Evolutionary conservation across 2,329 filamentous ascomycete species (phyloP), one percentile per base, ranked within the genome.

Genomic region (Pseudogymnoascus sp.): DNA sequence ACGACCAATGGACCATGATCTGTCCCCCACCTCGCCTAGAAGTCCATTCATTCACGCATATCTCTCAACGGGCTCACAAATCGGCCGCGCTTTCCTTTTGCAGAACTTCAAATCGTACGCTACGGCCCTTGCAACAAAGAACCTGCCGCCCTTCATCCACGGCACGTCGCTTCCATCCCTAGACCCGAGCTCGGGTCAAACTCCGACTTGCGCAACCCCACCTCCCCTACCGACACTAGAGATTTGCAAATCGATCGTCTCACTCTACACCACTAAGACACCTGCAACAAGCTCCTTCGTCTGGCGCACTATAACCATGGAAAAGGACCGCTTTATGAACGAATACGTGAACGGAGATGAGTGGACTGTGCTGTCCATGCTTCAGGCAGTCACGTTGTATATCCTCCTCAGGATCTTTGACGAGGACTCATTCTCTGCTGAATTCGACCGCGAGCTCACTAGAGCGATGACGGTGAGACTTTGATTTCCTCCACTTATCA

Each of bases 351-450:
- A 64, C 26, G 42, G 11, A 39, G 64, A 67, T 64, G 64, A 66
- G 61, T 66, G 64, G 64, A 66, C 62, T 64, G 29, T 60, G 42
- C 63, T 67, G 21, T 63, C 64, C 3, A 67, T 67, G 66, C 63
- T 67, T 8, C 66, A 67, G 21, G 66, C 66, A 37, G 45, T 67
- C 40, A 66, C 66, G 4, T 21, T 67, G 61, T 67, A 67, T 37
- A 66, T 67, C 42, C 63, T 67, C 47, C 66, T 67, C 59, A 66
- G 66, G 40, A 67, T 67, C 29, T 67, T 67, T 45, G 66, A 67
- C 57, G 12, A 66, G 45, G 63, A 64, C 31, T 64, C 63, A 62
- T 66, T 67, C 37, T 66, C 66, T 21, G 62, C 45, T 36, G 66
- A 66, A 8, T 67, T 67, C 64, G 66, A 67, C 61, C 57, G 63